Evolutionary conservation across 176 grass and related monocot species (phyloP).

Genomic region (Stipa capillata): DNA sequence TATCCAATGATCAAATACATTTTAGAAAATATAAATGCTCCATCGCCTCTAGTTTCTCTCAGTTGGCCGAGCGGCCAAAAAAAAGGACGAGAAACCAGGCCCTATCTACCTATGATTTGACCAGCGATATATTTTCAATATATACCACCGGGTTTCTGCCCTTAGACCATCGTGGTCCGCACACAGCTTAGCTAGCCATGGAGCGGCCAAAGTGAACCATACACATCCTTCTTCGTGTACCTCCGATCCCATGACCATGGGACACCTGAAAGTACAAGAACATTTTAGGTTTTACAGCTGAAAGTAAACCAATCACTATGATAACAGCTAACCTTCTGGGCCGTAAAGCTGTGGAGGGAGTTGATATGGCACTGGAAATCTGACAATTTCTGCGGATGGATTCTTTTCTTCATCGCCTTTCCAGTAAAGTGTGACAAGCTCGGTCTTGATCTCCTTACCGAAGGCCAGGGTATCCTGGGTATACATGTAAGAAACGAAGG

Average conservation of each 20-base stretch:
- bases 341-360: constrained; percentile 56
- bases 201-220: constrained; percentile 56
- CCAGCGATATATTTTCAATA: background rate
- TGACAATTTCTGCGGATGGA: constrained; percentile 21
- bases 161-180: background rate
- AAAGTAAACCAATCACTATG: background rate
- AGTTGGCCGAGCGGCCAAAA: background rate
- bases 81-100: background rate
- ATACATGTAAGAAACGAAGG: background rate
- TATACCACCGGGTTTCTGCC: background rate
- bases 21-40: background rate
- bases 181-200: constrained; percentile 33
- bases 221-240: too few relatives aligned
- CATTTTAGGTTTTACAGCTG: background rate
- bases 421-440: constrained; percentile 51
- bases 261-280: too few relatives aligned
- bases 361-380: too few relatives aligned
- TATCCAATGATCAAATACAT: background rate
- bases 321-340: constrained; percentile 31
- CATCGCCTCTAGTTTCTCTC: too few relatives aligned
- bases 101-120: background rate
- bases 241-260: too few relatives aligned
- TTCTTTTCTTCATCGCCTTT: constrained; percentile 25
- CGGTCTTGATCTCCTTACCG: constrained; percentile 22
- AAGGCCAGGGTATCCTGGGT: background rate